Conservation (phyloP, 805 yeast species). For the Hanseniaspora singularis region DNA sequence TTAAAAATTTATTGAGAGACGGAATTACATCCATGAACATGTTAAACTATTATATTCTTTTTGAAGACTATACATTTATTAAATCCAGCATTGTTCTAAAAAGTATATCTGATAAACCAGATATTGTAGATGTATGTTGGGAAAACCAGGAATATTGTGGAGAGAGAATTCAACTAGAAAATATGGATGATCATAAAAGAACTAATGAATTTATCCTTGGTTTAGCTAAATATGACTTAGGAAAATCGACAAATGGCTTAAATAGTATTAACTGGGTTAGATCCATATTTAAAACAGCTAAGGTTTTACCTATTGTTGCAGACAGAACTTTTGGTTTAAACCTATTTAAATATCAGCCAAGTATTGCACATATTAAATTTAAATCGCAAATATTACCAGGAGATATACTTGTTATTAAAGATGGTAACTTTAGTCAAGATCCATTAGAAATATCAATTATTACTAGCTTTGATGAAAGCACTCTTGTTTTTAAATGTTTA, state of each 20-base stretch:
- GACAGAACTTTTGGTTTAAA: slow-evolving; percentile 53
- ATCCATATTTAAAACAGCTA: background rate
- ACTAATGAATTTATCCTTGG: background rate
- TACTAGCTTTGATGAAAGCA: slow-evolving; percentile 59
- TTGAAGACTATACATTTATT: slow-evolving; percentile 60
- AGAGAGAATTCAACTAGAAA: slow-evolving; percentile 14
- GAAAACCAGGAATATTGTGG: slow-evolving; percentile 15
- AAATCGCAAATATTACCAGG: slow-evolving; percentile 66
- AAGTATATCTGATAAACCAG: slow-evolving; percentile 21
- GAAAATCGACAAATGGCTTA: background rate
- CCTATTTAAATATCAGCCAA: slow-evolving; percentile 41
- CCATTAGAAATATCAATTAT: slow-evolving; percentile 45
- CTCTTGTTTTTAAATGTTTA: slow-evolving; percentile 57
- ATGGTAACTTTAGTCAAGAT: slow-evolving; percentile 60
- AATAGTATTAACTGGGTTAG: slow-evolving; percentile 4
- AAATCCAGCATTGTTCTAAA: slow-evolving; percentile 39
- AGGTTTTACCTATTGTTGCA: slow-evolving; percentile 44
- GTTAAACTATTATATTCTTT: slow-evolving; percentile 60
- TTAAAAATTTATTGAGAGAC: slow-evolving; percentile 1
- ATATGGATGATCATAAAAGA: background rate
- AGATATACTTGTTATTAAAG: slow-evolving; percentile 65
- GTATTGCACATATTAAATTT: slow-evolving; percentile 33
- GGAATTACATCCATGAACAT: slow-evolving; percentile 17
- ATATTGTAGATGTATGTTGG: slow-evolving; percentile 29
- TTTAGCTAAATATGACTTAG: background rate